A percentile compares a stretch with the other conserved stretches of the same genome.
These are phyloP conservation scores for Nothomitra cinnamomea DNA, from an alignment of 2,329 filamentous ascomycete genomes.

Conservation along the genomic window DNA sequence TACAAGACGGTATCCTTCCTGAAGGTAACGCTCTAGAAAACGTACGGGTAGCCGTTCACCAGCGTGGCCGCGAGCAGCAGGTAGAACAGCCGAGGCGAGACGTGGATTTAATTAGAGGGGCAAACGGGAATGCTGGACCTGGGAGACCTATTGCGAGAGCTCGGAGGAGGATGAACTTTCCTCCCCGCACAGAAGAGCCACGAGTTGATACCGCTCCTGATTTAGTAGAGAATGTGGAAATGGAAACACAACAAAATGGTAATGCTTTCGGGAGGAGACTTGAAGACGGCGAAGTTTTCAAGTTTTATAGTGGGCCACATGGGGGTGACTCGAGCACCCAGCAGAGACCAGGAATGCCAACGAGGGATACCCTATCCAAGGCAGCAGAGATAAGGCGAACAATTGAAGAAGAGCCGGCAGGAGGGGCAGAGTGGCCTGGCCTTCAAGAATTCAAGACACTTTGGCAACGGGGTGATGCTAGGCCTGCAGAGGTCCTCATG, in stretches of 20 bases:
- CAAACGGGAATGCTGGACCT: not conserved
- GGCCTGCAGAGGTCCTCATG: slow-evolving; percentile 39
- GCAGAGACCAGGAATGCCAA: slow-evolving; percentile 28
- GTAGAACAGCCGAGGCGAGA: not conserved
- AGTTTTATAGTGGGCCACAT: not conserved
- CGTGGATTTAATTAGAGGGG: not conserved
- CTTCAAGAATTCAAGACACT: slow-evolving; percentile 34
- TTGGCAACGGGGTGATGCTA: slow-evolving; percentile 41
- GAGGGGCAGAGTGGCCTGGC: slow-evolving; percentile 15
- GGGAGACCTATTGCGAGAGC: slow-evolving; percentile 1
- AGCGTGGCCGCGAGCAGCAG: not conserved
- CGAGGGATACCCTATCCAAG: slow-evolving; percentile 26
- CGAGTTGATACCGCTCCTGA: not conserved
- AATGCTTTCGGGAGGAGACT: not conserved
- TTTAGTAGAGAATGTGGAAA: not conserved
- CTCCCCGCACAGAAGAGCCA: not conserved
- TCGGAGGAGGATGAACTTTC: not conserved
- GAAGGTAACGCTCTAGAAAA: not conserved
- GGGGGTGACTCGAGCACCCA: not conserved
- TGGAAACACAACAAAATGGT: not conserved
- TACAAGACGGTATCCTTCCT: not conserved
- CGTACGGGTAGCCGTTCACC: not conserved
- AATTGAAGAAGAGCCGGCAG: slow-evolving; percentile 24
- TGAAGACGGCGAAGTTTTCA: slow-evolving; percentile 1
- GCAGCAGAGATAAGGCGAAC: slow-evolving; percentile 30